Evolutionary conservation across 148 eudicot genomes (phyloP), one percentile per base, ranked within the genome.

Genomic region (Arbutus unedo): DNA sequence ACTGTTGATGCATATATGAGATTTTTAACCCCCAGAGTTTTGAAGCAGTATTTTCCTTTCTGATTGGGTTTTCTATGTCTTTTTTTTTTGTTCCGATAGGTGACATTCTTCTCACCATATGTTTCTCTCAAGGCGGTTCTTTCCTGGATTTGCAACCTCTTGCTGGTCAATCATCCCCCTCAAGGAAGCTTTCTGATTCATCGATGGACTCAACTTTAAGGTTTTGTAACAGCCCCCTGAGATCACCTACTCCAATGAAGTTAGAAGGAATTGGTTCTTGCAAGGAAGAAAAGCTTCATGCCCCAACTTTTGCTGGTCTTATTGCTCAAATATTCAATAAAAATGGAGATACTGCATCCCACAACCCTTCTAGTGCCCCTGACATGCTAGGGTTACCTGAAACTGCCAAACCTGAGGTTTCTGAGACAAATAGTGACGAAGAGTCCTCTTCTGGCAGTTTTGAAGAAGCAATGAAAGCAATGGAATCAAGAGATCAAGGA

Each of bases 71-170:
- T 6, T 67, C 10, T 83, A 41, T 15, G 38, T 31, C 38, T 41
- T 3, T 15, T 57, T 19, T 84, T 64, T 18, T 74, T 50, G 53
- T 41, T 44, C 57, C 9, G 41, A 66, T 80, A 94, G 99, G 99
- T 88, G 95, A 96, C 49, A 89, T 96, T 77, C 94, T 96, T 83
- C 94, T 96, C 77, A 89, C 91, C 79, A 91, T 96, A 74, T 87
- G 87, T 88, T 96, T 96, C 85, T 91, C 92, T 60, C 99, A 93
- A 85, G 91, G 83, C 82, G 85, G 85, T 82, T 77, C 90, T 76
- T 23, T 79, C 21, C 38, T 64, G 81, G 98, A 93, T 48, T 62
- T 84, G 81, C 38, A 31, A 31, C 86, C 84, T 68, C 78, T 43
- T 71, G 81, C 54, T 74, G 88, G 87, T 81, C 50, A 48, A 59